phyloP scores from a whole-genome alignment of 2,329 filamentous ascomycete species.

The Fusarium pseudograminearum region DNA sequence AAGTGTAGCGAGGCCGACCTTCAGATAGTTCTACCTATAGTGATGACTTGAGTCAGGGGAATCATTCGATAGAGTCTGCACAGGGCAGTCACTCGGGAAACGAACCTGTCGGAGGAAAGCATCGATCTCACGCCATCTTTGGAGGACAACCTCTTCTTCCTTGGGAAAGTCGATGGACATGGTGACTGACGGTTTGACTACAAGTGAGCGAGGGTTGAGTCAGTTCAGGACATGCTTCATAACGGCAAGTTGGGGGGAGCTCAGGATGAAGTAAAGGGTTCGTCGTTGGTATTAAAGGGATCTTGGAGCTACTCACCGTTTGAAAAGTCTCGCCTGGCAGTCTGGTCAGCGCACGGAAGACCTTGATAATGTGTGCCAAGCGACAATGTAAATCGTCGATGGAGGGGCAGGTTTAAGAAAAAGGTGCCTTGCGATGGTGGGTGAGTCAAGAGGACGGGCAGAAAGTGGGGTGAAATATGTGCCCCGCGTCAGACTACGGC shows the following conservation, averaged over 20 bases:
- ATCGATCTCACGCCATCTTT: conserved; percentile 90
- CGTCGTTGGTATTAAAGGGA: background rate
- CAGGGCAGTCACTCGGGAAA: background rate
- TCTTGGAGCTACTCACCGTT: conserved; percentile 27
- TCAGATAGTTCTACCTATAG: conserved; percentile 79
- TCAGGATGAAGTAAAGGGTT: background rate
- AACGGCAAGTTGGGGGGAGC: background rate
- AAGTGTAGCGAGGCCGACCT: conserved; percentile 87
- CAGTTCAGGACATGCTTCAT: conserved; percentile 5
- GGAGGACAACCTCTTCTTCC: conserved; percentile 87
- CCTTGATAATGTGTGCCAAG: conserved; percentile 26
- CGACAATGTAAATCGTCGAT: conserved; percentile 36
- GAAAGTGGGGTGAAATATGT: conserved; percentile 43
- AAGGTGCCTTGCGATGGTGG: conserved; percentile 45
- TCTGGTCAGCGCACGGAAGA: conserved; percentile 30
- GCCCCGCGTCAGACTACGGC: conserved; percentile 38
- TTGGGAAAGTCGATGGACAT: conserved; percentile 95
- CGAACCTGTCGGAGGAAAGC: conserved; percentile 86
- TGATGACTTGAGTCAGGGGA: conserved; percentile 13
- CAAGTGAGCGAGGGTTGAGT: conserved; percentile 26
- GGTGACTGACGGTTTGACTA: conserved; percentile 43
- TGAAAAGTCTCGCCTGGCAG: conserved; percentile 26
- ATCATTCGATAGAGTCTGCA: background rate
- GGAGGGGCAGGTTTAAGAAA: conserved; percentile 47
- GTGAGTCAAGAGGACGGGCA: conserved; percentile 44